These are phyloP conservation scores for Heterobasidion irregulare DNA, from an alignment of 1,284 basidiomycete species.

Conservation along the genomic window DNA sequence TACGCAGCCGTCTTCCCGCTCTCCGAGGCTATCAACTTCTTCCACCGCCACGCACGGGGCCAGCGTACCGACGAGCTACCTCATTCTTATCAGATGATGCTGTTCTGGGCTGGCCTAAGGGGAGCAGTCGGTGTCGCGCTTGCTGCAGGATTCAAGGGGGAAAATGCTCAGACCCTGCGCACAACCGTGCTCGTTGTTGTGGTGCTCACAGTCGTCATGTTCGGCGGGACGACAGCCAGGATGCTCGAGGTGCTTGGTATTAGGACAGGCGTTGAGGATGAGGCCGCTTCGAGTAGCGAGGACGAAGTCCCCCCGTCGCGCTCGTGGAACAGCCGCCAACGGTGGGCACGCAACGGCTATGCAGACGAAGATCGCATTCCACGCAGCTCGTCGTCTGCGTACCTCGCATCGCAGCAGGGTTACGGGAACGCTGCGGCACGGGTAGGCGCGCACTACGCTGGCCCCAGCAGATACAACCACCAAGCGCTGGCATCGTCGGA, in stretches of 20 bases:
- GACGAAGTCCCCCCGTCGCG: slow-evolving; percentile 49
- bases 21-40: slow-evolving; percentile 92
- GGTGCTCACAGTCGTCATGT: slow-evolving; percentile 90
- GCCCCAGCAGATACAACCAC: slow-evolving; percentile 48
- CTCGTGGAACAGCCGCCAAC: slow-evolving; percentile 22
- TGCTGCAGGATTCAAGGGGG: slow-evolving; percentile 90
- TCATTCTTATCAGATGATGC: slow-evolving; percentile 96
- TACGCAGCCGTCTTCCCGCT: slow-evolving; percentile 97
- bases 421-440: slow-evolving; percentile 26
- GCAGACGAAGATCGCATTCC: not conserved
- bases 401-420: slow-evolving; percentile 26
- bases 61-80: slow-evolving; percentile 84
- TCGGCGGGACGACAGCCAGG: slow-evolving; percentile 92
- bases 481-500: slow-evolving; percentile 30
- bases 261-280: slow-evolving; percentile 91
- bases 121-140: slow-evolving; percentile 97
- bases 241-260: slow-evolving; percentile 99
- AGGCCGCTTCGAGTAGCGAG: slow-evolving; percentile 64
- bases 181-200: slow-evolving; percentile 96
- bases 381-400: slow-evolving; percentile 41
- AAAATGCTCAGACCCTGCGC: slow-evolving; percentile 84
- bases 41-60: slow-evolving; percentile 75
- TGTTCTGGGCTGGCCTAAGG: slow-evolving; percentile 97
- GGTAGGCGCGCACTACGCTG: slow-evolving; percentile 43
- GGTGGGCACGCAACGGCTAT: slow-evolving; percentile 23